A percentile compares a stretch with the other conserved stretches of the same genome.
Evolutionary conservation across 768 basidiomycete species (phyloP).

Genomic region (Termitomyces sp.): DNA sequence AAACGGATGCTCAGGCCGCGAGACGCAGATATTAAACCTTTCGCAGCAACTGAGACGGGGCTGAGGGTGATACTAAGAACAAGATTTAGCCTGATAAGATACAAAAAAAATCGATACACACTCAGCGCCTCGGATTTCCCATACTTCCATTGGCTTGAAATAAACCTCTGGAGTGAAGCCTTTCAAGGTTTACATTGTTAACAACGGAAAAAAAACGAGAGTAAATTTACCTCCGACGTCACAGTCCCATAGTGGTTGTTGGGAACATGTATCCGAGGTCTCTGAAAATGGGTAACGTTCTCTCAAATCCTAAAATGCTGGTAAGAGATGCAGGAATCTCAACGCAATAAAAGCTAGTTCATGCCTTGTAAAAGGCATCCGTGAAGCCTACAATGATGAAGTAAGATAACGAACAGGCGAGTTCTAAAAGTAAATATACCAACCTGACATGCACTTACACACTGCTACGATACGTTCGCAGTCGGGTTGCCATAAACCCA

Average conservation of each 20-base stretch:
- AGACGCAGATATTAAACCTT: slow-evolving; percentile 44
- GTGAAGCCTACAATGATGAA: slow-evolving; percentile 60
- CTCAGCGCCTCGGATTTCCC: slow-evolving; percentile 87
- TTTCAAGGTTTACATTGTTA: slow-evolving; percentile 18
- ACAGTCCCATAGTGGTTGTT: slow-evolving; percentile 52
- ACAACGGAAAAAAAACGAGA: slow-evolving; percentile 4
- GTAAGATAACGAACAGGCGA: not conserved
- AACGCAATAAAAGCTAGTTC: not conserved
- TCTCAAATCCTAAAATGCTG: slow-evolving; percentile 35
- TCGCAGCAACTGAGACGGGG: slow-evolving; percentile 80
- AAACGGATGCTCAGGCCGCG: slow-evolving; percentile 84
- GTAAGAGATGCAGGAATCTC: slow-evolving; percentile 22
- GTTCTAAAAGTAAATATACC: slow-evolving; percentile 14
- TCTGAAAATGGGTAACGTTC: slow-evolving; percentile 57
- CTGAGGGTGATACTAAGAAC: slow-evolving; percentile 69
- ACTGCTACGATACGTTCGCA: slow-evolving; percentile 66
- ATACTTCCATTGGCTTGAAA: slow-evolving; percentile 73
- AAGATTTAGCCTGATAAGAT: not conserved
- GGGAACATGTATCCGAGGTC: slow-evolving; percentile 50
- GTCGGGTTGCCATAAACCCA: slow-evolving; percentile 70
- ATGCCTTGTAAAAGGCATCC: slow-evolving; percentile 75
- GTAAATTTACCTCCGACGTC: slow-evolving; percentile 54
- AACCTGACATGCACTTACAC: slow-evolving; percentile 89
- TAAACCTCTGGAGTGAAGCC: slow-evolving; percentile 65
- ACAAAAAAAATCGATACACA: slow-evolving; percentile 21